Percentiles rank a stretch among this genome's conserved stretches.
These are phyloP conservation scores for Chaetomiaceae sp. DNA, from an alignment of 2,329 filamentous ascomycete species.

Conservation along the genomic window DNA sequence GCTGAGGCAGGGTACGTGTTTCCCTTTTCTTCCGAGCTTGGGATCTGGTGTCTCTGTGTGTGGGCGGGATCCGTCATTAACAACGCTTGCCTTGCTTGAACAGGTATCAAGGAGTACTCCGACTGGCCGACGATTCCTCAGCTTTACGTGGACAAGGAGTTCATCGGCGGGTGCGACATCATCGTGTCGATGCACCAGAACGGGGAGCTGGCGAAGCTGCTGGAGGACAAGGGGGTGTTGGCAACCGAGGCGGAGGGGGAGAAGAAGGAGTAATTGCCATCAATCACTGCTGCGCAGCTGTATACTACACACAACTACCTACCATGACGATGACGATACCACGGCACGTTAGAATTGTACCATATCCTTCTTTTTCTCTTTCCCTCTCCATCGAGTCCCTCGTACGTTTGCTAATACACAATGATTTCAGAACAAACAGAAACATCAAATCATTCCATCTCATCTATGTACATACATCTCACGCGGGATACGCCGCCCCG, in stretches of 20 bases:
- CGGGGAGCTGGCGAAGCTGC: constrained; percentile 82
- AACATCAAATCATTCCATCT: no score
- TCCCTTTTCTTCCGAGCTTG: not conserved
- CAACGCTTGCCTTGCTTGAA: not conserved
- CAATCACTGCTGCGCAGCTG: not conserved
- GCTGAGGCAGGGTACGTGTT: constrained; percentile 63
- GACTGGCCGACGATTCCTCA: constrained; percentile 99
- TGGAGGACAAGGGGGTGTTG: constrained; percentile 89
- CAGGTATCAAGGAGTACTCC: constrained; percentile 97
- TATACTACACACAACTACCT: constrained; percentile 1
- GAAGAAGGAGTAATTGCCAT: constrained; percentile 34
- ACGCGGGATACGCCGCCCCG: constrained; percentile 59
- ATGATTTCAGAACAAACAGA: not conserved
- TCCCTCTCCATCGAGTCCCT: not conserved
- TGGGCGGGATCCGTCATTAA: no score
- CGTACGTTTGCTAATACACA: not conserved
- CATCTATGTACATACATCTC: constrained; percentile 15
- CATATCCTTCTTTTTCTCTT: not conserved
- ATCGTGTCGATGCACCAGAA: constrained; percentile 96
- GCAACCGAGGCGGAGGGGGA: constrained; percentile 46
- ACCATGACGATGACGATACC: constrained; percentile 5
- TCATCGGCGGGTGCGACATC: constrained; percentile 96
- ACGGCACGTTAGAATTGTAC: constrained; percentile 12
- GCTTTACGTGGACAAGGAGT: constrained; percentile 91
- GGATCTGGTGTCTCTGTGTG: no score